Evolutionary conservation across 2,329 filamentous ascomycete species (phyloP), one percentile per base, ranked within the genome.

Genomic region (Colletotrichum liaoningense): DNA sequence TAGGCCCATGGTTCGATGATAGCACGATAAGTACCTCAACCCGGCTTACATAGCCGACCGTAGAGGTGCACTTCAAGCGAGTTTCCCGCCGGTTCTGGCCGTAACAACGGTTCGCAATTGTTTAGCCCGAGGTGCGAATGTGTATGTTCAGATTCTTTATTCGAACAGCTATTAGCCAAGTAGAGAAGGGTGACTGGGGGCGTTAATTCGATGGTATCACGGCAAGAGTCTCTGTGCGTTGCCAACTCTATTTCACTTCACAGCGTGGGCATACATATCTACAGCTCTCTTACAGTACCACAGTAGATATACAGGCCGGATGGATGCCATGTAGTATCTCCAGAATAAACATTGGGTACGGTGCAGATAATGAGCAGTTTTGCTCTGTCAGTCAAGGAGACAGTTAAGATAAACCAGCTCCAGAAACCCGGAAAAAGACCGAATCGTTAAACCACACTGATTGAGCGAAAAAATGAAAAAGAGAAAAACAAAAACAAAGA

Each of bases 1-100:
- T 60, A 19, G 28, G 16, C 55, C n/a, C 28, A 63, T 57, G 30
- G 54, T 70, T 70, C 67, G 62, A 73, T 73, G 67, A 62, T 73
- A 73, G 67, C 71, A 57, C 46, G 62, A 70, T 28, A 64, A 4
- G 62, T 73, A 73, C 70, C 30, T 46, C 42, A 22, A 56, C 57
- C 16, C 26, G 38, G 38, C 59, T 60, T n/a, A 26, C 30, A 26
- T 64, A 60, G 67, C 70, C 59, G 67, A 64, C 55, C 22, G 30
- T 28, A 58, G 52, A 63, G 69, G 52, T 42, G 69, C 64, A 49
- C 64, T 57, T 59, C 30, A 33, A 57, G 55, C 33, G 14, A 56
- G 62, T 33, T 73, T 55, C 22, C 59, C 24, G 64, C 26, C 60
- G 67, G 67, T 38, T 30, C 11, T 57, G 70, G 60, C 70, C 70